A percentile compares a stretch with the other conserved stretches of the same genome.
Conservation (phyloP, 768 basidiomycete species). For the Xerocomus spinulosus region DNA sequence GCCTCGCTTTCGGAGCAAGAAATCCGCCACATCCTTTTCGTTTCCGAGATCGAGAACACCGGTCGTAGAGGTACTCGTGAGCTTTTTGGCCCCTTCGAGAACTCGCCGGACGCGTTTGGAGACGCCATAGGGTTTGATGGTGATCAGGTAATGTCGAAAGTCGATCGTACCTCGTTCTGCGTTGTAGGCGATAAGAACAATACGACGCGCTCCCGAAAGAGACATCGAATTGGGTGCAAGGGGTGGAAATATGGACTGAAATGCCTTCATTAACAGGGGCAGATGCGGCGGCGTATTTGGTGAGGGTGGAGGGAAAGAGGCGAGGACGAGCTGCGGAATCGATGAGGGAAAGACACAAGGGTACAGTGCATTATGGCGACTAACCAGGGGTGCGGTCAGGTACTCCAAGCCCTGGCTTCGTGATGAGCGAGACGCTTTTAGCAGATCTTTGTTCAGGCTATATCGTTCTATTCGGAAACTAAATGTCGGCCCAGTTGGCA, state of each 20-base stretch:
- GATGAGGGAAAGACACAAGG: neutral
- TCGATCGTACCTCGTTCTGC: conserved; percentile 81
- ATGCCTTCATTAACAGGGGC: conserved; percentile 89
- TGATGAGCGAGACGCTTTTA: conserved; percentile 59
- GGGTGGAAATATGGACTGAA: conserved; percentile 94
- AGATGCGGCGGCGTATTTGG: conserved; percentile 79
- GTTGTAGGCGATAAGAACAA: conserved; percentile 92
- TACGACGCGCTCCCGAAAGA: conserved; percentile 86
- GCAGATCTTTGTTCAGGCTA: conserved; percentile 81
- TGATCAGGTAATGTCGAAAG: conserved; percentile 92
- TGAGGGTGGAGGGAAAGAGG: conserved; percentile 74
- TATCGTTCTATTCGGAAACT: conserved; percentile 92
- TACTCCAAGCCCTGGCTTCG: conserved; percentile 84
- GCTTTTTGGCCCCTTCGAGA: conserved; percentile 55
- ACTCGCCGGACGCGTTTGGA: conserved; percentile 87
- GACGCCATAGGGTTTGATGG: conserved; percentile 90
- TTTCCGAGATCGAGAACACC: conserved; percentile 75
- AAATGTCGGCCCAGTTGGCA: conserved; percentile 89
- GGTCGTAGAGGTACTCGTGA: conserved; percentile 20
- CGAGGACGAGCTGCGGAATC: conserved; percentile 68
- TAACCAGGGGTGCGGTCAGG: conserved; percentile 84
- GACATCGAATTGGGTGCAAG: conserved; percentile 76
- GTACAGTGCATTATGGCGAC: conserved; percentile 23
- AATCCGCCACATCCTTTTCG: conserved; percentile 95
- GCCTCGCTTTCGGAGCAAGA: conserved; percentile 70